Conservation (phyloP, 129 eudicot genomes). For the Artemisia tridentata region DNA sequence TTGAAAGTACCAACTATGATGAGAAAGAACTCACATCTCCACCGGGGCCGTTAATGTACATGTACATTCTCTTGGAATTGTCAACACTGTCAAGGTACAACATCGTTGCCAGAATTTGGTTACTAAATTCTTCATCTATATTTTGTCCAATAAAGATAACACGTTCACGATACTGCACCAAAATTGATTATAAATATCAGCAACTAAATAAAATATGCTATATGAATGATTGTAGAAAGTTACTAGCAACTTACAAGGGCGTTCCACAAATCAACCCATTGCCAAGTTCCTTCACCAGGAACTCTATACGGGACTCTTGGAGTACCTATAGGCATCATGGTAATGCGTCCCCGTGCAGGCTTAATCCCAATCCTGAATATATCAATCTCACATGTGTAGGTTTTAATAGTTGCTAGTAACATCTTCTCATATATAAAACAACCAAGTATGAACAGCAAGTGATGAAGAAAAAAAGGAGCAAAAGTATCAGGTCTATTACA, state of each 20-base stretch:
- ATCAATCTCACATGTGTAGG: background rate
- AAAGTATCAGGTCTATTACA: too few relatives aligned
- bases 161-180: constrained; percentile 79
- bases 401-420: too few relatives aligned
- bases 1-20: background rate
- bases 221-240: background rate
- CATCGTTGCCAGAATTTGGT: constrained; percentile 76
- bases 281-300: constrained; percentile 67
- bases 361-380: constrained; percentile 49
- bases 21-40: constrained; percentile 82
- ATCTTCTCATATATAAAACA: too few relatives aligned
- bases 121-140: constrained; percentile 73
- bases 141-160: constrained; percentile 68
- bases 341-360: constrained; percentile 54
- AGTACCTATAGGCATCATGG: constrained; percentile 88
- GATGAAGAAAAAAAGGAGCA: too few relatives aligned
- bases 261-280: constrained; percentile 89
- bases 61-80: constrained; percentile 51
- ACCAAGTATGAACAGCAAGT: too few relatives aligned
- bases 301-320: constrained; percentile 72
- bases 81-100: constrained; percentile 77
- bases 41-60: constrained; percentile 76
- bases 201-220: background rate
- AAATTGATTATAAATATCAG: background rate
- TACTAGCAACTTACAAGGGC: constrained; percentile 65